These are phyloP conservation scores for Butyriboletus appendiculatus DNA, from an alignment of 1,284 basidiomycete species.

Conservation along the genomic window DNA sequence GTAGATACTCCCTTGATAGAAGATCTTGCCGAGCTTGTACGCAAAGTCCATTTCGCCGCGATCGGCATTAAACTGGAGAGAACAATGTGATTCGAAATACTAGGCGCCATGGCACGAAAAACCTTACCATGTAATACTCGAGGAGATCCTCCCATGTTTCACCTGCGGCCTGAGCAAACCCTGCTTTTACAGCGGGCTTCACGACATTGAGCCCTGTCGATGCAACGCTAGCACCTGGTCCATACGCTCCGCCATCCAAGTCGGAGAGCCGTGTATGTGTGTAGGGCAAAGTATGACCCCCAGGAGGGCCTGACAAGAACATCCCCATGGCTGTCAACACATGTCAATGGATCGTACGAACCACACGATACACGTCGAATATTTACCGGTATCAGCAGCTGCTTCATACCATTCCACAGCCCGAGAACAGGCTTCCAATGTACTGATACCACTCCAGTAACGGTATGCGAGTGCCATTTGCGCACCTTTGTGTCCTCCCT, in stretches of 20 bases:
- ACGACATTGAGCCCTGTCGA: conserved; percentile 77
- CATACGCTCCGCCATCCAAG: conserved; percentile 88
- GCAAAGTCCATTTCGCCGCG: conserved; percentile 85
- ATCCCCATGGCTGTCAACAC: conserved; percentile 57
- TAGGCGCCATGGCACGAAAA: background rate
- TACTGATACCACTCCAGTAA: conserved; percentile 95
- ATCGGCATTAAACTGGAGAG: conserved; percentile 83
- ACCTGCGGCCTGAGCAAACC: conserved; percentile 76
- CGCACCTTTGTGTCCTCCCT: conserved; percentile 83
- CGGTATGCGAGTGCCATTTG: conserved; percentile 94
- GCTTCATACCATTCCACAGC: conserved; percentile 87
- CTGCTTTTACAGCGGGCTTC: conserved; percentile 81
- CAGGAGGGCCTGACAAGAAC: conserved; percentile 87
- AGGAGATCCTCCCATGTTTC: conserved; percentile 92
- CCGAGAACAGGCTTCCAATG: conserved; percentile 79
- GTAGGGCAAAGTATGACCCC: conserved; percentile 85
- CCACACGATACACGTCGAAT: conserved; percentile 31
- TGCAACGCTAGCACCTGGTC: conserved; percentile 90
- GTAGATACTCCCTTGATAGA: conserved; percentile 91
- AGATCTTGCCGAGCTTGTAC: conserved; percentile 88
- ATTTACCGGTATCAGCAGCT: conserved; percentile 79
- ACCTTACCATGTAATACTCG: conserved; percentile 83
- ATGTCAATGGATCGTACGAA: background rate
- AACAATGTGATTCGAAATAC: conserved; percentile 3
- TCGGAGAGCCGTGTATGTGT: conserved; percentile 87